A percentile compares a stretch with the other conserved stretches of the same genome.
Evolutionary conservation across 139 green algal species (phyloP).

Genomic region (Nannochloris sp.): DNA sequence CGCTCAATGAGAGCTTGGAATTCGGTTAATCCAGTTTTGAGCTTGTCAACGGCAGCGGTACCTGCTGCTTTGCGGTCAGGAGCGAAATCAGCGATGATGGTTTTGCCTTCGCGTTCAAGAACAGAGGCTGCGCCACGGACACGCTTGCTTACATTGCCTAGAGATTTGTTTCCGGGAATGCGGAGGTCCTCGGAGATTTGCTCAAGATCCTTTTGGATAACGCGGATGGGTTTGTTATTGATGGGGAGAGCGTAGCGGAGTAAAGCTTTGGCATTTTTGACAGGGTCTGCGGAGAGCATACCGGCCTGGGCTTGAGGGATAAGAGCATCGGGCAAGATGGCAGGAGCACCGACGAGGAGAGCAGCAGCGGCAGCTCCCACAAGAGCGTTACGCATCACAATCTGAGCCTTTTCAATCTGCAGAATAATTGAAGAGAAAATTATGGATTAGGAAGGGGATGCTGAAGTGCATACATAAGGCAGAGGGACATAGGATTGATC

Average conservation of each 20-base stretch:
- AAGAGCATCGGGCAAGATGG: not conserved
- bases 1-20: slow-evolving; percentile 64
- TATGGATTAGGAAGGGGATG: not conserved
- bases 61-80: slow-evolving; percentile 62
- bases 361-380: slow-evolving; percentile 5
- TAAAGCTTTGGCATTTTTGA: slow-evolving; percentile 87
- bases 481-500: no score
- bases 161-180: slow-evolving; percentile 75
- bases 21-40: slow-evolving; percentile 50
- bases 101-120: slow-evolving; percentile 43
- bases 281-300: slow-evolving; percentile 33
- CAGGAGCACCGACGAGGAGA: not conserved
- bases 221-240: slow-evolving; percentile 81
- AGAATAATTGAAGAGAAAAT: not conserved
- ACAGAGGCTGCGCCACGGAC: slow-evolving; percentile 46
- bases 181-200: slow-evolving; percentile 80
- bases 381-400: slow-evolving; percentile 5
- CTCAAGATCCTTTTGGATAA: slow-evolving; percentile 85
- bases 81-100: slow-evolving; percentile 62
- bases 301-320: slow-evolving; percentile 8
- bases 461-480: no score
- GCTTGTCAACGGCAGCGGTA: slow-evolving; percentile 15
- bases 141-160: slow-evolving; percentile 56
- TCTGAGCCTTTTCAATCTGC: slow-evolving; percentile 11
- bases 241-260: slow-evolving; percentile 93